These are phyloP conservation scores for Rhazya stricta DNA, from an alignment of 257 asterid species.

Conservation along the genomic window DNA sequence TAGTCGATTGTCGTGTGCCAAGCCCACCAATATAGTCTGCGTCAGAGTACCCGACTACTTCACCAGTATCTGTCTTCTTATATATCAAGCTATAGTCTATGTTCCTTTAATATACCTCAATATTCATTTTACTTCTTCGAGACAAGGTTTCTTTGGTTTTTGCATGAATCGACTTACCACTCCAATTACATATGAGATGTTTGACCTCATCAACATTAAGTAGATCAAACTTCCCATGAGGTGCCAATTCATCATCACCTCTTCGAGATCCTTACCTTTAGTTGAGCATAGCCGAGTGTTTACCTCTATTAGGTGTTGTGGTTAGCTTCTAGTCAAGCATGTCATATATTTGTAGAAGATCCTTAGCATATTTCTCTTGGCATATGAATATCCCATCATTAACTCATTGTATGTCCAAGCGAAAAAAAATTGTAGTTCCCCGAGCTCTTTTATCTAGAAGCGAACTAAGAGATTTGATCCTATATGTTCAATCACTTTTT, in stretches of 20 bases:
- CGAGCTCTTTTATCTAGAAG: neutral
- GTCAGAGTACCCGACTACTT: neutral
- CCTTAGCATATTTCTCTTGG: no score
- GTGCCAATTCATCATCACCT: neutral
- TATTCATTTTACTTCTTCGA: no score
- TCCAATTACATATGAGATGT: neutral
- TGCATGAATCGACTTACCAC: neutral
- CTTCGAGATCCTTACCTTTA: neutral
- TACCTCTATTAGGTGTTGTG: neutral
- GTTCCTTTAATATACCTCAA: no score
- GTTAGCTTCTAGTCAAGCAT: neutral
- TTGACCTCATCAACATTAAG: neutral
- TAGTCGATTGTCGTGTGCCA: neutral
- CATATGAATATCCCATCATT: no score
- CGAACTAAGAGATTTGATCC: neutral
- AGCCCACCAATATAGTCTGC: neutral
- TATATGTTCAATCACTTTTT: neutral
- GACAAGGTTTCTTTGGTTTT: no score
- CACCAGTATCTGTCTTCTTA: neutral
- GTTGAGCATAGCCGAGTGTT: neutral
- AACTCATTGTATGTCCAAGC: neutral
- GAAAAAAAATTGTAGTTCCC: neutral
- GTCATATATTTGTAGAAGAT: no score
- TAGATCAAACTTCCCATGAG: neutral
- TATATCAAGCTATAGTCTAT: no score